Evolutionary conservation across 139 green algal species (phyloP).

Genomic region (Chlorella sp.): DNA sequence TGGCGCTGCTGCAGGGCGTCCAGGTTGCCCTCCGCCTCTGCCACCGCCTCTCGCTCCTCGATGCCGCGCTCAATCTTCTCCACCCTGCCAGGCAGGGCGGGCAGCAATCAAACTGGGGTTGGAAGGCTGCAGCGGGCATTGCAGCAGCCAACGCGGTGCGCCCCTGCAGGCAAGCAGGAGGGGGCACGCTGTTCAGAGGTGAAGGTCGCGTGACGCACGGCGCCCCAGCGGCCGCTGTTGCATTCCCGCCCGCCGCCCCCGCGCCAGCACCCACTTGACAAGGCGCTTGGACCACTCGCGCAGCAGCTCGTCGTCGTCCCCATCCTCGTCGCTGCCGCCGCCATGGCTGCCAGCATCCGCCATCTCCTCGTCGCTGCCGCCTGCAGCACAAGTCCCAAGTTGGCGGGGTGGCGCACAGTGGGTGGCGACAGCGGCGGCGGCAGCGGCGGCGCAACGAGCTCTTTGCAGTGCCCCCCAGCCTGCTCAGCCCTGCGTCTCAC

Average conservation of each 20-base stretch:
- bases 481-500: not conserved
- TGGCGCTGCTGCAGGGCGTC: conserved; percentile 29
- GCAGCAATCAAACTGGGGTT: too few relatives aligned
- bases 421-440: too few relatives aligned
- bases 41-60: conserved; percentile 4
- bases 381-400: not conserved
- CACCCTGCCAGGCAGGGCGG: conserved; percentile 23
- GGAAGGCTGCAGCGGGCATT: too few relatives aligned
- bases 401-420: not conserved
- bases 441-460: too few relatives aligned
- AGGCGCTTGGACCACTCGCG: conserved; percentile 32
- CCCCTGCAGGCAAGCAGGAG: not conserved
- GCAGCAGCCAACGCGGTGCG: too few relatives aligned
- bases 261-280: not conserved
- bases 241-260: not conserved
- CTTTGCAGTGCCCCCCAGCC: not conserved
- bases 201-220: not conserved
- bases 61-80: conserved; percentile 20
- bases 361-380: conserved; percentile 20
- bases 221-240: not conserved
- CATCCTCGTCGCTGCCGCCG: conserved; percentile 12
- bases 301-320: conserved; percentile 29
- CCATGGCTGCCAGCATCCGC: not conserved
- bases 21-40: not conserved
- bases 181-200: not conserved